These are phyloP conservation scores for Aureobasidium leucospermi DNA, from an alignment of 2,329 filamentous ascomycete species.

Conservation along the genomic window DNA sequence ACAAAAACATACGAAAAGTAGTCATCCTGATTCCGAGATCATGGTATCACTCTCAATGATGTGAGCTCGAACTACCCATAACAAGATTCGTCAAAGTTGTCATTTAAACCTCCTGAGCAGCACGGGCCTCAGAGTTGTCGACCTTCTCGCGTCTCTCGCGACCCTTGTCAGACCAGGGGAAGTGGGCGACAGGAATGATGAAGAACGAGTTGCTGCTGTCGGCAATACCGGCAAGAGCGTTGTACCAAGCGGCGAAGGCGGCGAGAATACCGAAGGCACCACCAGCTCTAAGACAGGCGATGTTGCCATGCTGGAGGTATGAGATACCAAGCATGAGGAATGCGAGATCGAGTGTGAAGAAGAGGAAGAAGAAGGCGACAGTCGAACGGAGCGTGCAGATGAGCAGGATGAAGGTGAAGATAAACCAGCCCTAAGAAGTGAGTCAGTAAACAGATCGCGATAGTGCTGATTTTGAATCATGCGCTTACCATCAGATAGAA, in stretches of 20 bases:
- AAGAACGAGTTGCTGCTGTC: slow-evolving; percentile 67
- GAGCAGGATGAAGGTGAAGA: slow-evolving; percentile 51
- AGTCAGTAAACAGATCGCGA: too few relatives aligned
- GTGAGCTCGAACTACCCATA: neutral
- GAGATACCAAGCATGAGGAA: slow-evolving; percentile 52
- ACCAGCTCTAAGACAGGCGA: slow-evolving; percentile 42
- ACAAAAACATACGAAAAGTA: slow-evolving; percentile 12
- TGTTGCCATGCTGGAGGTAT: slow-evolving; percentile 40
- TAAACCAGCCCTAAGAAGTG: slow-evolving; percentile 43
- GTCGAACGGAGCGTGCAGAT: slow-evolving; percentile 50
- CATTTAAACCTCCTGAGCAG: slow-evolving; percentile 20
- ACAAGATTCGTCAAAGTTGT: neutral
- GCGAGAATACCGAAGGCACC: slow-evolving; percentile 47
- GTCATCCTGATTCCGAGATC: neutral
- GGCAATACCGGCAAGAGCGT: slow-evolving; percentile 48
- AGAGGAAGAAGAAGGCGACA: slow-evolving; percentile 50
- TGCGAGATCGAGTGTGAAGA: slow-evolving; percentile 51
- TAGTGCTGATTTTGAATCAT: neutral
- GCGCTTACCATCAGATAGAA: slow-evolving; percentile 47
- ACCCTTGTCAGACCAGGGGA: slow-evolving; percentile 84
- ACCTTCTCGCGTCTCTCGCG: slow-evolving; percentile 47
- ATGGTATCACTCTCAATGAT: neutral
- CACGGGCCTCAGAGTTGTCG: slow-evolving; percentile 35
- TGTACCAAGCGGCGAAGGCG: slow-evolving; percentile 49
- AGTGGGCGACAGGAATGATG: slow-evolving; percentile 84